A percentile compares a stretch with the other conserved stretches of the same genome.
Evolutionary conservation across 1,139 yeast genomes (phyloP).

Genomic region (Ashbya aceris): DNA sequence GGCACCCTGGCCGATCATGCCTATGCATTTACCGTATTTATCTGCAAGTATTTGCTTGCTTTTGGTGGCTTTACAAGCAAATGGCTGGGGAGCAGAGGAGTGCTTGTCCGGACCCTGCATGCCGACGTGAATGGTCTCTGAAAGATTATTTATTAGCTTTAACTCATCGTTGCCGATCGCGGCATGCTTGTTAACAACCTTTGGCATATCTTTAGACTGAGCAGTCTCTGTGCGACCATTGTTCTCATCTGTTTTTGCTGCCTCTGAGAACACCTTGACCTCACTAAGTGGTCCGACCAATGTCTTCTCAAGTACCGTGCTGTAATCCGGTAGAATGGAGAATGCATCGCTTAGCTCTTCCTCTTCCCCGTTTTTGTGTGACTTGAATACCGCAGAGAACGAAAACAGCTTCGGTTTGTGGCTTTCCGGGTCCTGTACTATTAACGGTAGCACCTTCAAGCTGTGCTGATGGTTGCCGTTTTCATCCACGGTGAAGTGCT

Average conservation of each 20-base stretch:
- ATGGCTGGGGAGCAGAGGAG: slow-evolving; percentile 16
- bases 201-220: slow-evolving; percentile 29
- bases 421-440: slow-evolving; percentile 14
- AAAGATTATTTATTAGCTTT: slow-evolving; percentile 40
- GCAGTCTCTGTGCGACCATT: slow-evolving; percentile 26
- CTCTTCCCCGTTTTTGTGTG: slow-evolving; percentile 16
- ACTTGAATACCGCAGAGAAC: slow-evolving; percentile 23
- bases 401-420: slow-evolving; percentile 22
- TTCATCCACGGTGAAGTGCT: slow-evolving; percentile 25
- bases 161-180: slow-evolving; percentile 52
- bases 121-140: slow-evolving; percentile 33
- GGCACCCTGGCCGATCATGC: slow-evolving; percentile 60
- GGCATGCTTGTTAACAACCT: slow-evolving; percentile 35
- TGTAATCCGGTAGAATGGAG: slow-evolving; percentile 20
- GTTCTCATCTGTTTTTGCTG: slow-evolving; percentile 14
- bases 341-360: slow-evolving; percentile 22
- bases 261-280: no score
- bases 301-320: background rate
- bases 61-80: slow-evolving; percentile 24
- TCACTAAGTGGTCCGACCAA: no score
- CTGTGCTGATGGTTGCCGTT: slow-evolving; percentile 28
- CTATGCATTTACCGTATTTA: slow-evolving; percentile 53
- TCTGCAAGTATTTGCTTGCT: slow-evolving; percentile 29
- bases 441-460: slow-evolving; percentile 18
- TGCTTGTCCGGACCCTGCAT: slow-evolving; percentile 15